Evolutionary conservation across 2,329 filamentous ascomycete species (phyloP).

Genomic region (Chrysoporthe deuterocubensis): DNA sequence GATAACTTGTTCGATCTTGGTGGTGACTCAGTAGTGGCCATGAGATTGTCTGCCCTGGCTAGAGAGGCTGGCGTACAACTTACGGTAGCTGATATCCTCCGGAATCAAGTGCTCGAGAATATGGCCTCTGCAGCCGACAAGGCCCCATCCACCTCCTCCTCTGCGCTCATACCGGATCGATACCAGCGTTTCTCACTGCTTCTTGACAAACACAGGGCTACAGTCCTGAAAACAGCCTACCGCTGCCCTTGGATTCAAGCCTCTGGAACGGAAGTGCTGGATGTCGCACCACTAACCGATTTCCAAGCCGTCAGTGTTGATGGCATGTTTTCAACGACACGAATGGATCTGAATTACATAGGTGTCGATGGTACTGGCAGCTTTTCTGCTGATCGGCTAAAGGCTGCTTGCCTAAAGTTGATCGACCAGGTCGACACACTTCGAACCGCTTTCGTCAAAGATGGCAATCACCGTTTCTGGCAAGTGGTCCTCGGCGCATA

Average conservation of each 20-base stretch:
- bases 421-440: not conserved
- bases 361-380: not conserved
- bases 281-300: not conserved
- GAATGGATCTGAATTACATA: not conserved
- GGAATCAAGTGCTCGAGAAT: not conserved
- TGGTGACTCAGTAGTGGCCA: not conserved
- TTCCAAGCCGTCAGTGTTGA: not conserved
- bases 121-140: not conserved
- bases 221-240: not conserved
- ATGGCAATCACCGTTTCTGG: not conserved
- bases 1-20: constrained; percentile 2
- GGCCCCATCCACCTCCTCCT: not conserved
- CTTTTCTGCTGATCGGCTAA: not conserved
- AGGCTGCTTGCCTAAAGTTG: not conserved
- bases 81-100: not conserved
- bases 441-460: not conserved
- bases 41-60: not conserved
- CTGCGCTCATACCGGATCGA: not conserved
- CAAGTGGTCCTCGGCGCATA: not conserved
- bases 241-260: not conserved
- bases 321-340: not conserved
- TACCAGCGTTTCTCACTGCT: not conserved
- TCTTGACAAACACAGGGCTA: not conserved
- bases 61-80: not conserved
- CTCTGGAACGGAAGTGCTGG: not conserved